phyloP scores from a whole-genome alignment of 176 grass and related monocot species.

The Aegilops umbellulata region DNA sequence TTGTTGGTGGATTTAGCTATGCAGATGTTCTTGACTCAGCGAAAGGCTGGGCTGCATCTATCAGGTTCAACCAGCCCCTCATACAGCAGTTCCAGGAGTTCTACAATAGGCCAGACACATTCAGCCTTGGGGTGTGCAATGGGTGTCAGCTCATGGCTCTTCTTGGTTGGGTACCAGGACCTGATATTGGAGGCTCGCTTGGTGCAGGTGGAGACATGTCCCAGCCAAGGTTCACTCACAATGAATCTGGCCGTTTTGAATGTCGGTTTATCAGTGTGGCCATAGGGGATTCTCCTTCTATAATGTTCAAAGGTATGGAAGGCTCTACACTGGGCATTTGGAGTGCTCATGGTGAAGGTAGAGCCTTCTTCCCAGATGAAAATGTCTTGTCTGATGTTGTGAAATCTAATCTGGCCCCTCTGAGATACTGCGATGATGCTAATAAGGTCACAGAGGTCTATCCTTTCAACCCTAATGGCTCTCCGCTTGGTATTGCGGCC shows the following conservation, averaged over 20 bases:
- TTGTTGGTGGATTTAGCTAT: slow-evolving; percentile 97
- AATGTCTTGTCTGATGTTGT: slow-evolving; percentile 51
- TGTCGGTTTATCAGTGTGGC: slow-evolving; percentile 76
- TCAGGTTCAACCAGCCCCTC: slow-evolving; percentile 84
- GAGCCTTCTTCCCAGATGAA: slow-evolving; percentile 73
- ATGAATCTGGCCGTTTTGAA: slow-evolving; percentile 83
- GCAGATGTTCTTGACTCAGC: slow-evolving; percentile 87
- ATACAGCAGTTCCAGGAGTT: slow-evolving; percentile 80
- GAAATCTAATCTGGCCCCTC: slow-evolving; percentile 59
- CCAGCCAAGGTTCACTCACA: slow-evolving; percentile 94
- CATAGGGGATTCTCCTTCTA: slow-evolving; percentile 63
- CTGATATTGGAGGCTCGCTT: slow-evolving; percentile 49
- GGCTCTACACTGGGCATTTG: slow-evolving; percentile 80
- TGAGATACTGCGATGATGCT: slow-evolving; percentile 73
- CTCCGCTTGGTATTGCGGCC: slow-evolving; percentile 72
- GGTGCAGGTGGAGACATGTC: slow-evolving; percentile 64
- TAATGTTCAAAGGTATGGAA: slow-evolving; percentile 96
- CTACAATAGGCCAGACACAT: slow-evolving; percentile 74
- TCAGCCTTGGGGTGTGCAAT: slow-evolving; percentile 95
- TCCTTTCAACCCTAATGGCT: slow-evolving; percentile 98
- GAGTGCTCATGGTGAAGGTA: slow-evolving; percentile 84
- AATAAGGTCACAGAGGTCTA: slow-evolving; percentile 71
- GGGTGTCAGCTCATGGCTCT: slow-evolving; percentile 96
- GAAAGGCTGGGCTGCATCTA: slow-evolving; percentile 90
- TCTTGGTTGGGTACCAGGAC: slow-evolving; percentile 93